Percentiles rank a stretch among this genome's conserved stretches.
Conservation (phyloP, 257 asterid species). For the Solanum lycopersicoides region DNA sequence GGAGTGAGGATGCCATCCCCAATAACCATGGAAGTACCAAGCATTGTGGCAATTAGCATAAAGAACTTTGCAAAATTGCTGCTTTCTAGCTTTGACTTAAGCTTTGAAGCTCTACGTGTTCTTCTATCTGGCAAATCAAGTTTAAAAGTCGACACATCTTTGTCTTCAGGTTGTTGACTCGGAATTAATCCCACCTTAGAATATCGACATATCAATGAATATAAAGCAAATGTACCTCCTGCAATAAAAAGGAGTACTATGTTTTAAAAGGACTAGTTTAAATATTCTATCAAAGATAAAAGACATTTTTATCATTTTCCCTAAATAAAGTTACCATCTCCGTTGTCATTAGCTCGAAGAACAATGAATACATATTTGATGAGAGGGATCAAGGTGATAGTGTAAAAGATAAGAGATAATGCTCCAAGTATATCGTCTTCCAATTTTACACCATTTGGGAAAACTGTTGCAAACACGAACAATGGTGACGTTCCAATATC, state of each 20-base stretch:
- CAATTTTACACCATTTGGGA: background rate
- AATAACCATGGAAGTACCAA: constrained; percentile 81
- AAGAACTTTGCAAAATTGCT: constrained; percentile 23
- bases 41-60: constrained; percentile 42
- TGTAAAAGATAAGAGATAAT: constrained; percentile 18
- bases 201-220: constrained; percentile 51
- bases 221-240: constrained; percentile 80
- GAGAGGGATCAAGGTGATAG: constrained; percentile 20
- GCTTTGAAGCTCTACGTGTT: constrained; percentile 20
- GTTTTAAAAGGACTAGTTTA: background rate
- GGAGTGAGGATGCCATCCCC: constrained; percentile 85
- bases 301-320: background rate
- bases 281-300: background rate
- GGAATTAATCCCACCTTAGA: constrained; percentile 53
- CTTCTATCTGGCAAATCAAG: constrained; percentile 24
- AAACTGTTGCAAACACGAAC: background rate
- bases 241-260: background rate
- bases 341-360: constrained; percentile 24
- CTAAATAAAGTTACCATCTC: constrained; percentile 12
- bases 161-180: constrained; percentile 40
- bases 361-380: constrained; percentile 26
- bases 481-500: constrained; percentile 24
- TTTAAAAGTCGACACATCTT: constrained; percentile 29
- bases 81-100: constrained; percentile 27
- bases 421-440: constrained; percentile 21